Evolutionary conservation across 192 early-diverging fungal species (phyloP).

Genomic region (Entophlyctis luteolus): DNA sequence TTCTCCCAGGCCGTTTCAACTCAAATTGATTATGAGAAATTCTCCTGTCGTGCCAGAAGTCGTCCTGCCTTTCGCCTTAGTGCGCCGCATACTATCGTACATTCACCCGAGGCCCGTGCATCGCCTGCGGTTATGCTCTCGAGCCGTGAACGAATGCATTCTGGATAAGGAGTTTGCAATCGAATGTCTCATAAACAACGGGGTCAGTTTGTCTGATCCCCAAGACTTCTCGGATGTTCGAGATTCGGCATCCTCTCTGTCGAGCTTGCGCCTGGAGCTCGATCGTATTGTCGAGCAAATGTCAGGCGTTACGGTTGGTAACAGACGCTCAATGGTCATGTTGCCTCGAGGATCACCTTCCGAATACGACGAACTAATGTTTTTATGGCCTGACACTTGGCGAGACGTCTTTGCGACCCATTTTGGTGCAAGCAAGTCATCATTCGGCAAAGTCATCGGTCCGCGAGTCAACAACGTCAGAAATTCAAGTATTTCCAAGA

Average conservation of each 20-base stretch:
- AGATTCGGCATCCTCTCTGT: neutral
- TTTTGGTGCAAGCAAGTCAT: neutral
- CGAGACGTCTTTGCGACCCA: constrained; percentile 1
- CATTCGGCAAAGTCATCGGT: constrained; percentile 9
- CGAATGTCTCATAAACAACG: neutral
- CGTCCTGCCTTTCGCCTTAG: too few relatives aligned
- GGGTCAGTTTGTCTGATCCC: neutral
- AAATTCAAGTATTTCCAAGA: too few relatives aligned
- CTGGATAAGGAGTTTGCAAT: neutral
- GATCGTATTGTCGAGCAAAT: neutral
- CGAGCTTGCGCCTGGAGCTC: too few relatives aligned
- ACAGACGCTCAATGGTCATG: neutral
- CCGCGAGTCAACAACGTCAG: neutral
- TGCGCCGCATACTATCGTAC: too few relatives aligned
- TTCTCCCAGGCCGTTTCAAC: too few relatives aligned
- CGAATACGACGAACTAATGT: constrained; percentile 17
- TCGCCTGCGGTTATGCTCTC: too few relatives aligned
- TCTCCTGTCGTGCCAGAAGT: too few relatives aligned
- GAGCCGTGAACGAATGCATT: neutral
- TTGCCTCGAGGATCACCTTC: neutral
- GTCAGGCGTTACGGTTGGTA: neutral
- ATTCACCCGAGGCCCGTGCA: neutral
- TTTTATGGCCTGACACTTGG: constrained; percentile 3
- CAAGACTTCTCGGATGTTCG: neutral
- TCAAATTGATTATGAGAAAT: too few relatives aligned